Conservation (phyloP, 2,329 filamentous ascomycete genomes). For the Aspergillus proliferans region DNA sequence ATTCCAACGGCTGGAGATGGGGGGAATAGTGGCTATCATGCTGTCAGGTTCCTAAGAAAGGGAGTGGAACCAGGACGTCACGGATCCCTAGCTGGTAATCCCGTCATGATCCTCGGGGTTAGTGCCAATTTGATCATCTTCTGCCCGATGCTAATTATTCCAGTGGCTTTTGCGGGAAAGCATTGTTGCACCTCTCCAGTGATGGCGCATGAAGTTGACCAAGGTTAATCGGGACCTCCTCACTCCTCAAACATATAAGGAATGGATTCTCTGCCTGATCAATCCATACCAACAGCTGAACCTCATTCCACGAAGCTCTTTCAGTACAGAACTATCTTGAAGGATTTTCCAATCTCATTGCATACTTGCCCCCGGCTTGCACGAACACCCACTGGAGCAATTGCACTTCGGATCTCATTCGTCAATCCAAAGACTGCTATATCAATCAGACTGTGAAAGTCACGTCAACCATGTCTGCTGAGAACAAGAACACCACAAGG, state of each 20-base stretch:
- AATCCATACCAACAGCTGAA: neutral
- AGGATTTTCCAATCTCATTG: neutral
- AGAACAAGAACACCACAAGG: neutral
- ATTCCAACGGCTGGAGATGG: neutral
- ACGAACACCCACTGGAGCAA: neutral
- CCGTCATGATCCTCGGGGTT: neutral
- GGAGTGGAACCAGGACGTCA: neutral
- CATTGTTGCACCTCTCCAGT: neutral
- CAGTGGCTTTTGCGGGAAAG: neutral
- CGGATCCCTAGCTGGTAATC: neutral
- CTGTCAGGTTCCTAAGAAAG: neutral
- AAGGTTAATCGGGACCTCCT: neutral
- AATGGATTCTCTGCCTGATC: neutral
- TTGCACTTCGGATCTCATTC: neutral
- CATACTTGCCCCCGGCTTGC: neutral
- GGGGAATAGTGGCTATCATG: neutral
- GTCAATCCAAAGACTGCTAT: neutral
- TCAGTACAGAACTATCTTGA: neutral
- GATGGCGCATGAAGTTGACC: neutral
- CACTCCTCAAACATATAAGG: neutral
- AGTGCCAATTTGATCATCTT: neutral
- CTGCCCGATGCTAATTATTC: neutral
- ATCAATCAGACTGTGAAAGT: neutral
- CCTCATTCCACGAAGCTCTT: neutral
- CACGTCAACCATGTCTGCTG: neutral